Evolutionary conservation across 805 yeast genomes (phyloP), one percentile per base, ranked within the genome.

Genomic region (Candida anglica): DNA sequence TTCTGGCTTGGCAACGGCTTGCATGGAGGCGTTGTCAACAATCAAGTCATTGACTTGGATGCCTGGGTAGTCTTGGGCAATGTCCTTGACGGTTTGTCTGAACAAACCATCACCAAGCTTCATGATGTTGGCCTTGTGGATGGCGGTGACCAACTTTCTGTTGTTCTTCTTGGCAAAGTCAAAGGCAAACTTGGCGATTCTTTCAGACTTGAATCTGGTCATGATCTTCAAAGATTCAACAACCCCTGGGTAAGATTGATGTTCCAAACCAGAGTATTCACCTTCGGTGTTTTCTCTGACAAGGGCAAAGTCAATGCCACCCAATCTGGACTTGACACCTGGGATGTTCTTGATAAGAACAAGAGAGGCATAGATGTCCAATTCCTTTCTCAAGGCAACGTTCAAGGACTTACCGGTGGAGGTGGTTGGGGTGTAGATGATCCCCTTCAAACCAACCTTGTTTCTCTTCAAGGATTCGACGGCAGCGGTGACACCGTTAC

Each of bases 231-330:
- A 73, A 27, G 96, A 86, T 75, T 91, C 98, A 47, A 93, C 98
- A 46, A 91, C 96, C 67, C 96, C 98, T 47, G 95, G 95, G 53
- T 86, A 93, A 30, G 96, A 86, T 66, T 84, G 93, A 71, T 93
- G 98, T 75, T 91, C 98, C 55, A 93, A 75, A 55, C 98, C 98
- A 33, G 98, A 91, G 74, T 87, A 91, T 70, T 91, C 98, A 71
- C 96, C 97, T 72, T 91, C 98, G 49, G 97, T 91, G 76, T 93
- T 93, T 70, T 93, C 98, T 76, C 98, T 87, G 60, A 93, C 94
- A 47, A 93, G 75, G 26, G 89, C 96, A 58, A 91, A 77, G 69
- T 89, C 96, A 46, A 91, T 86, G 48, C 85, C 88, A 42, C 82
- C 75, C 58, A 88, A 77, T 65, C 89, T 86, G 41, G 95, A 81